A percentile compares a stretch with the other conserved stretches of the same genome.
These are phyloP conservation scores for Trametes polyzona DNA, from an alignment of 1,284 basidiomycete species.

Conservation along the genomic window DNA sequence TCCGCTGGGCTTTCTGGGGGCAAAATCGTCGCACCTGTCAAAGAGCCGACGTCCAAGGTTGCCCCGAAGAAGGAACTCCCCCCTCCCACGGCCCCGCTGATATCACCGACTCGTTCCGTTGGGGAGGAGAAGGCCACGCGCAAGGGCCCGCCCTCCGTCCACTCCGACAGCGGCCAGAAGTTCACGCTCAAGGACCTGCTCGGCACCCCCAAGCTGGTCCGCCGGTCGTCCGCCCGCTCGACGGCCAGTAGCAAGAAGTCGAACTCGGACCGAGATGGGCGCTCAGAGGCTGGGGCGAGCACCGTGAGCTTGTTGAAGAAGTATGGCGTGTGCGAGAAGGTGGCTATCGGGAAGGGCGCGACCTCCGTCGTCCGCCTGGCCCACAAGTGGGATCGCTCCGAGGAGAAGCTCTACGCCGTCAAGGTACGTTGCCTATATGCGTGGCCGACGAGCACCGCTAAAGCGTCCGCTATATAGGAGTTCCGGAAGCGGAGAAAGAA, in stretches of 20 bases:
- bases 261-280: conserved; percentile 68
- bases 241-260: conserved; percentile 66
- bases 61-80: conserved; percentile 30
- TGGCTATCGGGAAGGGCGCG: conserved; percentile 97
- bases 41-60: conserved; percentile 28
- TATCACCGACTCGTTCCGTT: conserved; percentile 34
- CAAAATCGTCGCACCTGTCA: conserved; percentile 37
- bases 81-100: conserved; percentile 32
- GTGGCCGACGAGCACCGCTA: conserved; percentile 8
- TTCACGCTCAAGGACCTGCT: conserved; percentile 83
- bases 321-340: conserved; percentile 97
- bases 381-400: conserved; percentile 97
- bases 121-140: conserved; percentile 31
- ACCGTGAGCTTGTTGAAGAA: conserved; percentile 79
- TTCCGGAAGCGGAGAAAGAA: conserved; percentile 98
- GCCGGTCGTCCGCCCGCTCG: conserved; percentile 74
- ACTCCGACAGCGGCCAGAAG: conserved; percentile 69
- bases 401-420: conserved; percentile 98
- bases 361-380: conserved; percentile 96
- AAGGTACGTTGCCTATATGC: conserved; percentile 63
- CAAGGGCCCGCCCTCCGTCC: conserved; percentile 44
- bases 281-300: conserved; percentile 65
- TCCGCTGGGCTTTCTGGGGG: conserved; percentile 57
- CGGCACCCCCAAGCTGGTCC: conserved; percentile 69
- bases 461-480: conserved; percentile 57